Percentiles rank a stretch among this genome's conserved stretches.
These are phyloP conservation scores for Taxillus chinensis DNA, from an alignment of 164 flowering plant genomes.

Conservation along the genomic window DNA sequence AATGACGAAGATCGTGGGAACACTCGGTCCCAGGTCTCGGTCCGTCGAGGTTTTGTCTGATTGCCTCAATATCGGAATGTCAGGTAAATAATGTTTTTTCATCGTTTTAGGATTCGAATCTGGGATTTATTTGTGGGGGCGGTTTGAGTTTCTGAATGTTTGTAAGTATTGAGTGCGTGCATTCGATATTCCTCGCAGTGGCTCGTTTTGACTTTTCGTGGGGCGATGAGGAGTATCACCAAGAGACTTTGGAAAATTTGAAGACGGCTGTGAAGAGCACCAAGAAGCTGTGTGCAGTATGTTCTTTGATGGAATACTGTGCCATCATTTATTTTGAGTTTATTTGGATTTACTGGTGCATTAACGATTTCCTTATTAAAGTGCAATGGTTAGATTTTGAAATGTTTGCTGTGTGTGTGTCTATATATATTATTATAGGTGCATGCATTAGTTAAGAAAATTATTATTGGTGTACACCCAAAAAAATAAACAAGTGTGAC, in stretches of 20 bases:
- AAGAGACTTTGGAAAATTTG: constrained; percentile 79
- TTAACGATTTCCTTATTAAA: too few relatives aligned
- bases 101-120: background rate
- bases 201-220: constrained; percentile 92
- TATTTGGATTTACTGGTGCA: too few relatives aligned
- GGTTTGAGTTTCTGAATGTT: background rate
- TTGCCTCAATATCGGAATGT: constrained; percentile 92
- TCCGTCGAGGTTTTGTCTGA: constrained; percentile 67
- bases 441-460: too few relatives aligned
- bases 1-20: constrained; percentile 89
- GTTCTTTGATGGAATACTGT: constrained; percentile 4
- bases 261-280: constrained; percentile 71
- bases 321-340: too few relatives aligned
- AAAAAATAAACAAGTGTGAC: background rate
- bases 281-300: constrained; percentile 88
- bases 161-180: background rate
- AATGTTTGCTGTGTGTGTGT: too few relatives aligned
- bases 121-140: background rate
- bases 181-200: constrained; percentile 27
- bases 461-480: too few relatives aligned
- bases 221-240: constrained; percentile 77
- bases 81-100: constrained; percentile 35
- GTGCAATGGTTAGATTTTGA: too few relatives aligned
- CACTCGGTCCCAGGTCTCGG: constrained; percentile 72
- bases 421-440: too few relatives aligned